Evolutionary conservation across 345 rosid genomes (phyloP), one percentile per base, ranked within the genome.

Genomic region (Eucalyptus erythrocorys): DNA sequence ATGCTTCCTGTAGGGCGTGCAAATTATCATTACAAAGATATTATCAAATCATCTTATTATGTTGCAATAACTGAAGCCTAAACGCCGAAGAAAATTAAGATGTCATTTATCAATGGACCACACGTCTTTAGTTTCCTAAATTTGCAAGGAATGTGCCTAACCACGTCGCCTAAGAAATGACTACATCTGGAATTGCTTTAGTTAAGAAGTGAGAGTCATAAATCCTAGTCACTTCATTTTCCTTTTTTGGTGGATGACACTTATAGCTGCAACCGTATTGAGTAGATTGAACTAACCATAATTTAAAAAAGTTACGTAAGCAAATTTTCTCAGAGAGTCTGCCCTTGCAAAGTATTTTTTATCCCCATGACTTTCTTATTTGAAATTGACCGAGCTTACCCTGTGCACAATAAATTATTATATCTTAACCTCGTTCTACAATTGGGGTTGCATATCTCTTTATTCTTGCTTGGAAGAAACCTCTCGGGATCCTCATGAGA

Each of bases 1-100:
- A 95, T 32, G 93, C 96, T 91, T 96, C 98, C 98, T 96, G 94
- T 76, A 12, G 84, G 90, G 89, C 61, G 4, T 26, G 51, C 87
- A 85, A 48, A n/a, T 85, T 19, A 34, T 85, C 8, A 45, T 85
- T 45, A 32, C 53, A 14, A 85, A 47, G 59, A 50, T n/a, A 34
- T 48, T 48, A 7, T 43, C 32, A 45, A 37, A 49, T 85, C 51
- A 85, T 10, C 57, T 32, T 2, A 84, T 26, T 84, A 47, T n/a
- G 34, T 84, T 84, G 87, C 43, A 37, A 37, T 71, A 37, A 71
- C 81, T 71, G 22, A 19, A 71, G 24, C 45, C 45, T 37, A 37
- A 12, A 19, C 81, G 45, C 81, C 3, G 8, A 71, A 37, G 45
- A 71, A 71, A 71, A 71, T 37, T 37, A 37, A 37, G 81, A 19